Evolutionary conservation across 768 basidiomycete species (phyloP), one percentile per base, ranked within the genome.

Genomic region (Lactarius sanguifluus): DNA sequence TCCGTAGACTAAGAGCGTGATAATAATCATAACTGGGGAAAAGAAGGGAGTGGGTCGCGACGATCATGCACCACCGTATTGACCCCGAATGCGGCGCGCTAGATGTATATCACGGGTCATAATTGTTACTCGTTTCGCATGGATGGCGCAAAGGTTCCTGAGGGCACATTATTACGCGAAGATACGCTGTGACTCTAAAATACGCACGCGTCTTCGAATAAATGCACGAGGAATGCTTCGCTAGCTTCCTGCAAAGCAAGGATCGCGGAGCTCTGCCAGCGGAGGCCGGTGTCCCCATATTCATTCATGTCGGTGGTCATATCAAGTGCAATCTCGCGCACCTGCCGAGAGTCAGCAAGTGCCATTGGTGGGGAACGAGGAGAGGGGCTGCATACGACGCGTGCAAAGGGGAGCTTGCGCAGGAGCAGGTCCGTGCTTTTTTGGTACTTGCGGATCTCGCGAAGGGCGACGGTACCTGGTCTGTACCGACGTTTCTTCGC

Each of bases 41-140:
- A 55, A 13, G 34, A 34, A 23, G 28, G 36, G 50, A 13, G 45
- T 52, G 25, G 40, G 28, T 7, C 18, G 18, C 32, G 40, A 28
- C 28, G 15, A 91, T 81, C 66, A 67, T 63, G 28, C 28, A 41
- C 89, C 89, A 59, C 87, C 88, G 89, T 91, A 95, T 56, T 89
- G 88, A 3, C 96, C 96, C 58, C 96, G 86, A 81, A 98, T 94
- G 69, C 97, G 85, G 62, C 97, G 84, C 28, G 97, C 97, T 61
- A 99, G 88, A 73, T 98, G 96, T 65, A 99, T 96, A 72, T 99
- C 97, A 60, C 90, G 85, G 64, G 94, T 94, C 96, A 98, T 98
- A 72, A 98, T 89, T 6, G 96, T 99, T 5, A 98, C 96, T 72
- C 96, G 89, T 77, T 96, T 98, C 18, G 96, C 96, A 73, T 98